phyloP scores from a whole-genome alignment of 2,329 filamentous ascomycete species.

The Didymella sp. region DNA sequence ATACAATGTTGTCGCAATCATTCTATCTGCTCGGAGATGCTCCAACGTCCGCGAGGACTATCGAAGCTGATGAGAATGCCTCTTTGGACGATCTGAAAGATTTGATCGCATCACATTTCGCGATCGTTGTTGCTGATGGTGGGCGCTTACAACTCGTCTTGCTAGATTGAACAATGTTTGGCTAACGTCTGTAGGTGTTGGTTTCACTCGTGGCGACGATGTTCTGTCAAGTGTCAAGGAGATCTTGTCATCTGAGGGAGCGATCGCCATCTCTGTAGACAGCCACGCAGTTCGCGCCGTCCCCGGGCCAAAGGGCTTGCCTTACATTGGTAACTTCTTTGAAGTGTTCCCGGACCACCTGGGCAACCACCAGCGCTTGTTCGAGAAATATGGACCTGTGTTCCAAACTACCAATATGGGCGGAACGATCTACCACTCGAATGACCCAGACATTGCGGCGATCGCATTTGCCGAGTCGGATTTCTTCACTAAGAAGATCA shows the following conservation, averaged over 20 bases:
- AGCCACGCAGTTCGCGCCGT: slow-evolving; percentile 56
- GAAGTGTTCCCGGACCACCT: slow-evolving; percentile 53
- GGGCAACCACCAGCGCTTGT: slow-evolving; percentile 52
- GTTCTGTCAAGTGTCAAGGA: slow-evolving; percentile 16
- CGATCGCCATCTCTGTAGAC: slow-evolving; percentile 56
- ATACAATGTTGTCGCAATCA: slow-evolving; percentile 26
- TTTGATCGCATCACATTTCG: slow-evolving; percentile 39
- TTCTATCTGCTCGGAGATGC: slow-evolving; percentile 43
- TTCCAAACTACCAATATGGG: slow-evolving; percentile 51
- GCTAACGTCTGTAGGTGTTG: slow-evolving; percentile 18
- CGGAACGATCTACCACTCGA: slow-evolving; percentile 43
- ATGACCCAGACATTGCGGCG: slow-evolving; percentile 47
- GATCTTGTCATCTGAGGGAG: slow-evolving; percentile 20
- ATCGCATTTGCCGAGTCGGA: slow-evolving; percentile 45
- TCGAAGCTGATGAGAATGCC: slow-evolving; percentile 33
- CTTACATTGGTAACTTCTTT: slow-evolving; percentile 48
- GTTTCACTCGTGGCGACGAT: slow-evolving; percentile 18
- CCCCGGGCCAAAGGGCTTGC: slow-evolving; percentile 49
- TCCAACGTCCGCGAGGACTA: slow-evolving; percentile 24
- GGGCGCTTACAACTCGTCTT: not conserved
- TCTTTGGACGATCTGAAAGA: slow-evolving; percentile 35
- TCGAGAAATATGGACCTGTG: slow-evolving; percentile 49
- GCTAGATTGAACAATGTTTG: not conserved
- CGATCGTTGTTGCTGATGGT: slow-evolving; percentile 40
- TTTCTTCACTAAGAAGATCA: slow-evolving; percentile 54